Evolutionary conservation across 345 rosid species (phyloP), one percentile per base, ranked within the genome.

Genomic region (Conringia planisiliqua): DNA sequence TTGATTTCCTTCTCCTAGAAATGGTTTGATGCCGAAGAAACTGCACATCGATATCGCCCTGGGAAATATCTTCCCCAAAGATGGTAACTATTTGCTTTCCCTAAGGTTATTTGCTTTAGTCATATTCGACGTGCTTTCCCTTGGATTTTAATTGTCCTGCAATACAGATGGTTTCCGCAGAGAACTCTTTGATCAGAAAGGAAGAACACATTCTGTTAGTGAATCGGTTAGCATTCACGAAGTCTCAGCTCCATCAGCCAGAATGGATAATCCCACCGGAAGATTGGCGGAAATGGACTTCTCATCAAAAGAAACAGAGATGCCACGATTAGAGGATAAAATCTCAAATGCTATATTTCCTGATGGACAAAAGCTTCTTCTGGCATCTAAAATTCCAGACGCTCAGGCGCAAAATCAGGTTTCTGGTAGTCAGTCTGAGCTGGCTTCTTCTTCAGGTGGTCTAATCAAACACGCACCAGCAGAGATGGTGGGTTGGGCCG

Each of bases 21-120:
- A 87, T 75, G 81, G 83, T 62, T 48, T 92, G 90, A 69, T 81
- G 71, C 98, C 98, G 55, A 92, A 90, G 86, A 89, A 87, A 60
- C 81, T 89, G 71, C 98, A 92, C 83, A 90, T 90, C 24, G 98
- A 92, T 64, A 83, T 92, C 66, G 95, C 96, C 6, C 90, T 92
- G 44, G 98, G 95, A 80, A 90, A 86, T 67, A 63, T 82, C 52
- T 68, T 85, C 70, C 83, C 89, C 1, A 87, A 83, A 83, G 98
- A 92, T 81, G 96, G 98, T 90, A 79, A 73, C 36, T 22, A 20
- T 16, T 60, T 47, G 20, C 72, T 71, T n/a, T 17, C 52, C 43
- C 20, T 30, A 26, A 12, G 22, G 70, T 61, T 3, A 40, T 69
- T 73, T 42, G 10, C 11, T 18, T 22, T 4, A 65, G 39, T 62